Evolutionary conservation across 2,329 filamentous ascomycete genomes (phyloP).

Genomic region (Fusarium nematophilum): DNA sequence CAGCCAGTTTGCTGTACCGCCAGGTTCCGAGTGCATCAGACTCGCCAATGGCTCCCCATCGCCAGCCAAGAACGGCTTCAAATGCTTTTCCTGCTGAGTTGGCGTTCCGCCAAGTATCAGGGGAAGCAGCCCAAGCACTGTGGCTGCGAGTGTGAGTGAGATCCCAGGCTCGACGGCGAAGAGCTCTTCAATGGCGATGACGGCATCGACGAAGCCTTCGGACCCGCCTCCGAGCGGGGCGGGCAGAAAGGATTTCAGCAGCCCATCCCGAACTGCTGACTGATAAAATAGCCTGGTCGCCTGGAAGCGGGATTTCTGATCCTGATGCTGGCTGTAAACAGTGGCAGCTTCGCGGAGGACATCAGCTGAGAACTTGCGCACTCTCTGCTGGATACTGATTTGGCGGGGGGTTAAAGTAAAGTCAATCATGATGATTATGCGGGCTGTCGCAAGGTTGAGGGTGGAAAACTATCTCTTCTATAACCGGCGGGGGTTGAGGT

Average conservation of each 20-base stretch:
- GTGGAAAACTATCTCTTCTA: too few relatives aligned
- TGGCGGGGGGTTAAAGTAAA: neutral
- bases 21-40: constrained; percentile 1
- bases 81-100: constrained; percentile 52
- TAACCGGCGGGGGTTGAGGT: too few relatives aligned
- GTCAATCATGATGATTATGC: neutral
- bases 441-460: too few relatives aligned
- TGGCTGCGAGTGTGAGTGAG: constrained; percentile 62
- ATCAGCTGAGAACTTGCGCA: neutral
- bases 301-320: constrained; percentile 12
- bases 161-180: constrained; percentile 63
- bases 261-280: neutral
- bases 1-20: constrained; percentile 3
- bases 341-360: neutral
- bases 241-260: constrained; percentile 61
- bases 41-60: neutral
- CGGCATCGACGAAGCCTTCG: constrained; percentile 58
- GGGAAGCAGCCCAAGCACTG: constrained; percentile 63
- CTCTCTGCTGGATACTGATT: neutral
- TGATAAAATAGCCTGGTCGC: constrained; percentile 2
- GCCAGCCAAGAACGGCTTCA: constrained; percentile 59
- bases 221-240: constrained; percentile 57
- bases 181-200: constrained; percentile 64
- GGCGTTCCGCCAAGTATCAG: constrained; percentile 57
- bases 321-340: neutral